Evolutionary conservation across 139 green algal genomes (phyloP), one percentile per base, ranked within the genome.

Genomic region (Micractinium sp.): DNA sequence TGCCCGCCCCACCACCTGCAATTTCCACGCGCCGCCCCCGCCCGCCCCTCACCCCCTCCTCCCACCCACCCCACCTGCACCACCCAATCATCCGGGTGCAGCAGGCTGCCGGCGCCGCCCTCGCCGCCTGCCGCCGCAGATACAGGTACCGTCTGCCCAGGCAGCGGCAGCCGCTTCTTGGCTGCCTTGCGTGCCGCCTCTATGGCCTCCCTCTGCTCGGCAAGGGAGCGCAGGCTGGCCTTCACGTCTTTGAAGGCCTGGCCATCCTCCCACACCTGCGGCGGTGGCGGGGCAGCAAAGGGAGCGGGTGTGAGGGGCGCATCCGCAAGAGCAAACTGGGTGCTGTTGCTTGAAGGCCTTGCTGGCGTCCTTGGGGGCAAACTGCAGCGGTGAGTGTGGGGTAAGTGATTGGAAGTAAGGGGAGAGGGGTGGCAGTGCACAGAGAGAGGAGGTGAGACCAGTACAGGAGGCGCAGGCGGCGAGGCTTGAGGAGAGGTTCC

Each of bases 221-320:
- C 88, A 53, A 98, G 60, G 5, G 80, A 89, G 15, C 81, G 71
- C 87, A 90, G 47, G 41, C 90, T 90, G 2, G 25, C 27, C 18
- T 88, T 69, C 36, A 98, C 85, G 38, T 96, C 94, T 31, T 88
- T 85, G n/a, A 97, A 94, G 22, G 95, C 95, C 19, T 88, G 78
- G 2, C 96, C 96, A 73, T 98, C 95, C 87, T 98, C 95, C 96
- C 96, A 98, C 9, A 97, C 93, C 67, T 86, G 85, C 47, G 9
- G 47, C 47, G 9, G 47, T 56, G 7, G 9, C 7, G 9, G 47
- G 47, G 47, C 47, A 56, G 47, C 47, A 56, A 5, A 56, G 47
- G 47, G 47, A 16, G 47, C 9, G 47, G 47, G 47, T 5, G 7
- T 56, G 47, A 56, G 47, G 9, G 47, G 47, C 5, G 47, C 47